Evolutionary conservation across 768 basidiomycete genomes (phyloP).

Genomic region (Leccinellum albellum): DNA sequence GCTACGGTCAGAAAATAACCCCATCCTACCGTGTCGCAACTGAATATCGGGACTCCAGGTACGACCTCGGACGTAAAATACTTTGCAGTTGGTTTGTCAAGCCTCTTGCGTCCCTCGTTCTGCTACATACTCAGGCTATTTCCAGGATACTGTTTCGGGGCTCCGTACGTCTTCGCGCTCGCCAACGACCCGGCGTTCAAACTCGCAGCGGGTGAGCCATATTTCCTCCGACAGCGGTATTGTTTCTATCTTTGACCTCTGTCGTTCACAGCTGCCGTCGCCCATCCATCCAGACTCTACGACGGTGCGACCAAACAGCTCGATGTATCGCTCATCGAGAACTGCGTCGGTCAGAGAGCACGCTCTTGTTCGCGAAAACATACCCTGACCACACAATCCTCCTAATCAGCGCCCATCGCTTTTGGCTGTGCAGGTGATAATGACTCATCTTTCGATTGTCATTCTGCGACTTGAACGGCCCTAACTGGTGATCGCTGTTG

Average conservation of each 20-base stretch:
- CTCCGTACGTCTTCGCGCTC: conserved; percentile 46
- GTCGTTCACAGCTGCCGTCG: conserved; percentile 43
- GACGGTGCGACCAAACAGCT: conserved; percentile 25
- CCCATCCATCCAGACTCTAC: conserved; percentile 42
- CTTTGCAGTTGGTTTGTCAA: conserved; percentile 39
- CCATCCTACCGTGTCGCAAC: conserved; percentile 5
- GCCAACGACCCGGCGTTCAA: conserved; percentile 38
- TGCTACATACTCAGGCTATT: not conserved
- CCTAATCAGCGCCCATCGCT: conserved; percentile 47
- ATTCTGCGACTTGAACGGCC: not conserved
- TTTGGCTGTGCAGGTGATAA: conserved; percentile 51
- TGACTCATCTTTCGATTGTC: not conserved
- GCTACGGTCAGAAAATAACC: conserved; percentile 38
- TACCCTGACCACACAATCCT: not conserved
- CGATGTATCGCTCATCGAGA: conserved; percentile 45
- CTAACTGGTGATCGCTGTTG: not conserved
- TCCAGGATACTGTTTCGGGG: conserved; percentile 59
- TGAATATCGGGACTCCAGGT: conserved; percentile 4
- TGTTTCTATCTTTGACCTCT: not conserved
- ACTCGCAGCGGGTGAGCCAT: conserved; percentile 42
- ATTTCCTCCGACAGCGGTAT: not conserved
- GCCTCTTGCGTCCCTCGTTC: not conserved
- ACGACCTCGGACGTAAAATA: conserved; percentile 35
- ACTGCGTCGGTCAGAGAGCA: conserved; percentile 42
- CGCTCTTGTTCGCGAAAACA: not conserved